Evolutionary conservation across 768 basidiomycete species (phyloP), one percentile per base, ranked within the genome.

Genomic region (Naganishia onofrii): DNA sequence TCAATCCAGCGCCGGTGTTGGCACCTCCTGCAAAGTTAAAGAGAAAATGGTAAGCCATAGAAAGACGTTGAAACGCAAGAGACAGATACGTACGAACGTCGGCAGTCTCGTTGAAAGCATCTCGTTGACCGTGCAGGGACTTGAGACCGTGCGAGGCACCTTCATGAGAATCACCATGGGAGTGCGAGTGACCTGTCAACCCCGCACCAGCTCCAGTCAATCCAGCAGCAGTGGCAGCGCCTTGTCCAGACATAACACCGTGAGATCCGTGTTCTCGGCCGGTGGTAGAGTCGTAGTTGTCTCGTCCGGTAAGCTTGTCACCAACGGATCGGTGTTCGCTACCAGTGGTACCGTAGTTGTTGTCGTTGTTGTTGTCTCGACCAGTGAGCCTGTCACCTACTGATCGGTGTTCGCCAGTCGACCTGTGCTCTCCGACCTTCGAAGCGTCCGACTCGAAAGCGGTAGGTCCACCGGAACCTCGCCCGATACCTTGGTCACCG

Each of bases 401-500:
- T 3, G 26, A 58, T 58, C 60, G 34, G 19, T 56, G 26, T 19
- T 31, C 53, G 31, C 28, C 60, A 23, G 34, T n/a, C 51, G 29
- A 36, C 38, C 69, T 26, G 69, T 70, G n/a, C 38, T 57, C 57
- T 0, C 58, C 63, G 52, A 70, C 69, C 32, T 52, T 60, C 21
- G n/a, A 23, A 7, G 58, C 29, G 32, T 70, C 60, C 0, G 60
- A 32, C 53, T 70, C 69, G 63, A 54, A 70, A 23, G 69, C 69
- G 32, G 69, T 70, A 13, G 69, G 58, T 28, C 69, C 70, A 21
- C 70, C 70, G 44, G 26, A 19, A 46, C 70, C 64, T 19, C 44
- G 53, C 3, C 60, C 70, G 42, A 65, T 57, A 34, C 70, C 70
- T 26, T 23, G 48, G 19, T 70, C 70, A 23, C 70, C 70, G 3